Percentiles rank a stretch among this genome's conserved stretches.
Evolutionary conservation across 306 rosid genomes (phyloP).

Genomic region (Oxytropis ochrocephala): DNA sequence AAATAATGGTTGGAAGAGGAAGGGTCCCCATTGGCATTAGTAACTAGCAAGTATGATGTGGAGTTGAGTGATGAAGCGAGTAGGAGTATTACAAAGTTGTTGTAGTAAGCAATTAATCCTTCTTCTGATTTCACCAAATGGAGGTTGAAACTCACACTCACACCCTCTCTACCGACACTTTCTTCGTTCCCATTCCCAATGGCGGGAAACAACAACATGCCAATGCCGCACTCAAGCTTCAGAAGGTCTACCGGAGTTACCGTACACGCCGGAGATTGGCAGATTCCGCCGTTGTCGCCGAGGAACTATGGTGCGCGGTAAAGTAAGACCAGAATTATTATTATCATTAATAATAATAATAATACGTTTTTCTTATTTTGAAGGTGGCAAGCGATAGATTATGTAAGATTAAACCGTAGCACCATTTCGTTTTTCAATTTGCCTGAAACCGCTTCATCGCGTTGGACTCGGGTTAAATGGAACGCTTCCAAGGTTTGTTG

Average conservation of each 20-base stretch:
- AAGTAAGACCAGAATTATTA: too few species aligned
- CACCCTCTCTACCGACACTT: neutral
- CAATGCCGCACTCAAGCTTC: conserved; percentile 56
- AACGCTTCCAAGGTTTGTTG: conserved; percentile 91
- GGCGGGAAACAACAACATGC: too few species aligned
- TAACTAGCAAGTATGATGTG: too few species aligned
- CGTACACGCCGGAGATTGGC: conserved; percentile 85
- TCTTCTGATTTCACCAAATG: neutral
- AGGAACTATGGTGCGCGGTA: conserved; percentile 57
- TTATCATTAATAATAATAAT: too few species aligned
- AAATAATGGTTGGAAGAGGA: neutral
- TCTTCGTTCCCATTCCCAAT: neutral
- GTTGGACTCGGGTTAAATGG: conserved; percentile 56
- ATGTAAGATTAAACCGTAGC: conserved; percentile 50
- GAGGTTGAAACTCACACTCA: conserved; percentile 1
- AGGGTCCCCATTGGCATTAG: too few species aligned
- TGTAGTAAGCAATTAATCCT: neutral
- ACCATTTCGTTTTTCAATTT: conserved; percentile 78
- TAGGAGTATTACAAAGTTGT: too few species aligned
- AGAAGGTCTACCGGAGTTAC: conserved; percentile 72
- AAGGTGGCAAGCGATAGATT: conserved; percentile 86
- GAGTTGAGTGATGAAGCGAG: neutral
- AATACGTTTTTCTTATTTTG: neutral
- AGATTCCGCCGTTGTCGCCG: conserved; percentile 80
- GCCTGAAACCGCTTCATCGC: conserved; percentile 47